Evolutionary conservation across 2,329 filamentous ascomycete genomes (phyloP), one percentile per base, ranked within the genome.

Genomic region (Monilinia fructicola): DNA sequence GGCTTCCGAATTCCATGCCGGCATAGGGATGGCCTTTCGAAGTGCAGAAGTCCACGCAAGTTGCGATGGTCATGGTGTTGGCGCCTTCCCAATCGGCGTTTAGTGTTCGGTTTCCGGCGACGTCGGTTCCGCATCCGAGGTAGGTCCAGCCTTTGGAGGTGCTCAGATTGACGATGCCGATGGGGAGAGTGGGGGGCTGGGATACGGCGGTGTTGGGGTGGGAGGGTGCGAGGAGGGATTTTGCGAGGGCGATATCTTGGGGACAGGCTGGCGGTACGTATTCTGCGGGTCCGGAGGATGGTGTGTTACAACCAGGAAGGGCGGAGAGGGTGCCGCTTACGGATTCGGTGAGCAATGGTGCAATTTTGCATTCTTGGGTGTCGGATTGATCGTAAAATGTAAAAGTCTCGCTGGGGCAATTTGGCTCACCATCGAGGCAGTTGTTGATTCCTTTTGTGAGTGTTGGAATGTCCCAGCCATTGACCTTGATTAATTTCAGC

Each of bases 351-450:
- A 67, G 44, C 42, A 62, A n/a, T 11, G 65, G 21, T 21, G 60
- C 53, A 52, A 67, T 42, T 35, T 64, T 67, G 59, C 65, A 64
- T 46, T 28, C 26, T 60, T 65, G 54, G 7, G 63, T 65, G 35
- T 65, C 46, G 18, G 63, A 52, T 60, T 65, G 63, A 35, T 65
- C 54, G 31, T 65, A 65, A 35, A 65, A 65, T 7, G 65, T 62
- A 18, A 62, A 66, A 2, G 56, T 63, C 23, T 63, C 28, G 31
- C 50, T 40, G 14, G 55, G 48, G 21, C 56, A 62, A n/a, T 66
- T 11, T 7, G 26, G 64, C 9, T 61, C 4, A 5, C 55, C 56
- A 31, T 66, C 58, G 21, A 63, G 55, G 26, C 64, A 66, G 28
- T 66, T 62, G 3, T 66, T n/a, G 1, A 63, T 63, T 38, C 56